These are phyloP conservation scores for Aciculosporium take DNA, from an alignment of 2,329 filamentous ascomycete species.

Conservation along the genomic window DNA sequence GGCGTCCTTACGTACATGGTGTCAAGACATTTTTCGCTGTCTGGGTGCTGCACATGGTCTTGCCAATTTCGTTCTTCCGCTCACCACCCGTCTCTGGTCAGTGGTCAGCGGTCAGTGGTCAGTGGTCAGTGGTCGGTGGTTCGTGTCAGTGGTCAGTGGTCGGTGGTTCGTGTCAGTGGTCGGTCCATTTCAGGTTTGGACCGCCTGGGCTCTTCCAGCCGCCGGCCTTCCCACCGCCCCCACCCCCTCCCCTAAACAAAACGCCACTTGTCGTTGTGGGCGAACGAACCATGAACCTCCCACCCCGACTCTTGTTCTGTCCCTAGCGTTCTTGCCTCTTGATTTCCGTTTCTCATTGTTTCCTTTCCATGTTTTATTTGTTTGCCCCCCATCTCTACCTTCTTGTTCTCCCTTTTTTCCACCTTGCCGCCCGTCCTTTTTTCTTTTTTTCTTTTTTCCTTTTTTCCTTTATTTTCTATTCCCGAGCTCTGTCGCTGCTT, in stretches of 20 bases:
- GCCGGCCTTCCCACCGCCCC: slow-evolving; percentile 4
- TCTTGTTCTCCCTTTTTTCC: slow-evolving; percentile 20
- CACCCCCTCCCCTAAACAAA: too few species aligned
- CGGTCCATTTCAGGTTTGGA: not conserved
- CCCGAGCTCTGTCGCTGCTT: slow-evolving; percentile 8
- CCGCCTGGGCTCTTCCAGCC: slow-evolving; percentile 4
- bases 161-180: not conserved
- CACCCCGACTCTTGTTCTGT: slow-evolving; percentile 5
- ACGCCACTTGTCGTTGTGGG: slow-evolving; percentile 10
- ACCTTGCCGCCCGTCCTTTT: slow-evolving; percentile 12
- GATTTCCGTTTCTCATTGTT: slow-evolving; percentile 7
- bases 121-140: not conserved
- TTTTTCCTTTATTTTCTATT: slow-evolving; percentile 8
- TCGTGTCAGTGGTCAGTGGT: not conserved
- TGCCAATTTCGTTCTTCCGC: too few species aligned
- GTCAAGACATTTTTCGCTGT: too few species aligned
- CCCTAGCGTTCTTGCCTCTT: slow-evolving; percentile 7
- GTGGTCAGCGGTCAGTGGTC: not conserved
- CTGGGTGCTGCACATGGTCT: not conserved
- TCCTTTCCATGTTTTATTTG: slow-evolving; percentile 12
- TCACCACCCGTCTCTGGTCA: too few species aligned
- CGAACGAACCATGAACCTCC: slow-evolving; percentile 13
- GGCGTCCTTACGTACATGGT: too few species aligned
- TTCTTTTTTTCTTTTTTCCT: slow-evolving; percentile 15
- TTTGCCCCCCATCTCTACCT: slow-evolving; percentile 10